phyloP scores from a whole-genome alignment of 768 basidiomycete genomes.

The Leccinum pellstonianum region DNA sequence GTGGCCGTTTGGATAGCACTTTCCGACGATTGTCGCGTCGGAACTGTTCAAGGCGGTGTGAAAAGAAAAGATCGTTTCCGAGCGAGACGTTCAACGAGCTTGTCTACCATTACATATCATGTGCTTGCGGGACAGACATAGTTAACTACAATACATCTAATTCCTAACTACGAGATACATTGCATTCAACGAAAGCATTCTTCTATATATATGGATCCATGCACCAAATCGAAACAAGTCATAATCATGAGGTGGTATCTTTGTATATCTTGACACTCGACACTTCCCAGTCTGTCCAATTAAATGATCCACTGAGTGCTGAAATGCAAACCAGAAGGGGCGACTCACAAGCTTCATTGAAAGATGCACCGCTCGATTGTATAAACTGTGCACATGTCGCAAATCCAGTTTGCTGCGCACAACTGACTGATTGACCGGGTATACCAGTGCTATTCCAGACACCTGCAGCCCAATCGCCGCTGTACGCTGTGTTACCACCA shows the following conservation, averaged over 20 bases:
- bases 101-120: neutral
- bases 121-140: neutral
- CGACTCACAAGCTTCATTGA: constrained; percentile 75
- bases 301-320: constrained; percentile 4
- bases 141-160: constrained; percentile 24
- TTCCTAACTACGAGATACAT: constrained; percentile 21
- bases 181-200: constrained; percentile 2
- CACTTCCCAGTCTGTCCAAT: constrained; percentile 78
- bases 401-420: constrained; percentile 79
- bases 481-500: constrained; percentile 26
- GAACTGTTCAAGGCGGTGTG: neutral
- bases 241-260: constrained; percentile 25
- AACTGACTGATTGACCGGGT: constrained; percentile 85
- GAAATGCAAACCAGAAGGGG: constrained; percentile 4
- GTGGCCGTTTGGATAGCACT: constrained; percentile 26
- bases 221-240: constrained; percentile 5
- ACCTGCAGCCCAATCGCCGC: constrained; percentile 86
- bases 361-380: constrained; percentile 63
- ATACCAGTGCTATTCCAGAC: constrained; percentile 75
- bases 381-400: constrained; percentile 81
- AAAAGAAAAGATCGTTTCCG: neutral
- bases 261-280: constrained; percentile 74
- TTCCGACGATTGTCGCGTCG: constrained; percentile 6
- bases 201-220: constrained; percentile 13
- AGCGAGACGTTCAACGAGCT: neutral